Evolutionary conservation across 2,329 filamentous ascomycete species (phyloP).

Genomic region (Fusarium pseudonygamai): DNA sequence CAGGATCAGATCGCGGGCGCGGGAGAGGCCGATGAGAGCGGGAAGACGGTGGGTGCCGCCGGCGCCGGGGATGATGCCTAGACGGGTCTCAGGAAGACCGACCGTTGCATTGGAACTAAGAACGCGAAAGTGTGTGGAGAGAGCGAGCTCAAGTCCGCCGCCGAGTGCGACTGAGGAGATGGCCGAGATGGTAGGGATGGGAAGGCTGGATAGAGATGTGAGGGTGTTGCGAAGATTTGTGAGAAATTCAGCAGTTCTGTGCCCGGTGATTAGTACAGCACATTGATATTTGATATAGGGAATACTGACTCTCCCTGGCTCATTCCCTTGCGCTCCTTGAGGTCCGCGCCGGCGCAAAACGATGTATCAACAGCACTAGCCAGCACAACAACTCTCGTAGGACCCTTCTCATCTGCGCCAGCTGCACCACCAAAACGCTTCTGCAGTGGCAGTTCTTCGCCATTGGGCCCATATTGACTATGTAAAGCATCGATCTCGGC

Average conservation of each 20-base stretch:
- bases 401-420: slow-evolving; percentile 57
- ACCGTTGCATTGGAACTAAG: slow-evolving; percentile 81
- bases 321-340: slow-evolving; percentile 87
- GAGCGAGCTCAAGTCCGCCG: slow-evolving; percentile 91
- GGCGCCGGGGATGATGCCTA: slow-evolving; percentile 94
- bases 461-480: slow-evolving; percentile 64
- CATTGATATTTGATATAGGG: not conserved
- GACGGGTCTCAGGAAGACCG: slow-evolving; percentile 87
- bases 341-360: slow-evolving; percentile 94
- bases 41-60: slow-evolving; percentile 92
- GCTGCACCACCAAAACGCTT: slow-evolving; percentile 57
- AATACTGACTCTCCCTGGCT: slow-evolving; percentile 76
- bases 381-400: slow-evolving; percentile 83
- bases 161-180: slow-evolving; percentile 88
- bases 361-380: slow-evolving; percentile 85
- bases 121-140: slow-evolving; percentile 89
- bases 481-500: slow-evolving; percentile 78
- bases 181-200: slow-evolving; percentile 89
- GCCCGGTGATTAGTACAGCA: not conserved
- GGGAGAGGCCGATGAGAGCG: slow-evolving; percentile 77
- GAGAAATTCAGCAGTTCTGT: slow-evolving; percentile 83
- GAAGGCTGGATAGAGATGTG: slow-evolving; percentile 75
- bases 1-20: slow-evolving; percentile 89
- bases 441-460: slow-evolving; percentile 59
- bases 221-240: slow-evolving; percentile 79